Evolutionary conservation across 192 early-diverging fungal species (phyloP).

Genomic region (Diversispora epigaea): DNA sequence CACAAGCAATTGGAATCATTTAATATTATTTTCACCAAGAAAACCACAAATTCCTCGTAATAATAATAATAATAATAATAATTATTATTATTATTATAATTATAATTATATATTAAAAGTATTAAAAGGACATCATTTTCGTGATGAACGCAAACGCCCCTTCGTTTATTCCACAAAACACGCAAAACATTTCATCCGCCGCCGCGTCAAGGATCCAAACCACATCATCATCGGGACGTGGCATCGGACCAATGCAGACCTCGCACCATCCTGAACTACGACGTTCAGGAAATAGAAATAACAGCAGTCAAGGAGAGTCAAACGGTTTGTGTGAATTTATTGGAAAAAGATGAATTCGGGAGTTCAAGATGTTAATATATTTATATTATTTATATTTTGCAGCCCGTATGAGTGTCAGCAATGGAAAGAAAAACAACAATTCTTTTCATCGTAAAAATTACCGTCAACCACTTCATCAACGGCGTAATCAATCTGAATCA

Average conservation of each 20-base stretch:
- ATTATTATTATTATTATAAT: background rate
- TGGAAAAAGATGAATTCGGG: background rate
- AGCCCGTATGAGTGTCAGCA: background rate
- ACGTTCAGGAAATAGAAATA: background rate
- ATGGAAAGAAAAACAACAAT: background rate
- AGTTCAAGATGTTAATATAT: background rate
- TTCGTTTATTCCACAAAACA: slow-evolving; percentile 19
- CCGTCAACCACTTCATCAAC: slow-evolving; percentile 1
- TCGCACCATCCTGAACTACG: slow-evolving; percentile 18
- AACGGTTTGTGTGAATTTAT: background rate
- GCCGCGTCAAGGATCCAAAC: background rate
- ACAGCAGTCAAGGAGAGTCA: background rate
- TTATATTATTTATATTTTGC: background rate
- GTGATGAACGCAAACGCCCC: slow-evolving; percentile 26
- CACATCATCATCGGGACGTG: background rate
- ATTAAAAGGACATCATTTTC: background rate
- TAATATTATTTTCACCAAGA: slow-evolving; percentile 26
- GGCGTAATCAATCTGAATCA: background rate
- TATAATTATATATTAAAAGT: no score
- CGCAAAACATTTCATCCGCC: background rate
- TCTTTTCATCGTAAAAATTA: background rate
- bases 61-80: background rate
- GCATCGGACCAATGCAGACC: background rate
- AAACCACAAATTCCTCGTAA: slow-evolving; percentile 24
- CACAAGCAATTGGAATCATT: slow-evolving; percentile 32